Evolutionary conservation across 2,329 filamentous ascomycete genomes (phyloP).

Genomic region (Arthrobotrys entomopaga): DNA sequence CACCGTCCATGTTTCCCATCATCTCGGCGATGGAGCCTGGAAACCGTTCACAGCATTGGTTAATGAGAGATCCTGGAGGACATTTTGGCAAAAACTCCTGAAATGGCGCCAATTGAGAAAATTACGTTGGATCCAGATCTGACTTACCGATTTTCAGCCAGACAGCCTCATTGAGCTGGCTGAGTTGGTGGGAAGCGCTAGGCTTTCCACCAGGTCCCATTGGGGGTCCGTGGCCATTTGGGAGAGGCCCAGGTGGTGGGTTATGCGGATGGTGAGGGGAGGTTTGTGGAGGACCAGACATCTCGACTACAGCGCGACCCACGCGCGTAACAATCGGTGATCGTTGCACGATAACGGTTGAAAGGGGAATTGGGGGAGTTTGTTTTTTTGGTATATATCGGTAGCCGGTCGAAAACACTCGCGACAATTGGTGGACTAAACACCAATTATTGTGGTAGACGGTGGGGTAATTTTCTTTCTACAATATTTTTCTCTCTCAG

Average conservation of each 20-base stretch:
- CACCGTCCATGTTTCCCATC: constrained; percentile 87
- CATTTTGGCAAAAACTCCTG: constrained; percentile 18
- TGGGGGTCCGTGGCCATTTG: constrained; percentile 67
- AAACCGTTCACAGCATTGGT: constrained; percentile 39
- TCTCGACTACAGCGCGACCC: constrained; percentile 83
- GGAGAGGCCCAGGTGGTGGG: constrained; percentile 72
- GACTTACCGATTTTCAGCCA: constrained; percentile 91
- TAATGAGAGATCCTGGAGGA: background rate
- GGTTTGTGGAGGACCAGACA: constrained; percentile 77
- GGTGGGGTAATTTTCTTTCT: background rate
- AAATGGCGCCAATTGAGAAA: constrained; percentile 32
- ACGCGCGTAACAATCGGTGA: constrained; percentile 64
- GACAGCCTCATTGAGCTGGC: constrained; percentile 82
- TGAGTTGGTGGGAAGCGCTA: constrained; percentile 77
- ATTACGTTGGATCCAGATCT: constrained; percentile 16
- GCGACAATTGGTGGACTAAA: background rate
- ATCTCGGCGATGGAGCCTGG: constrained; percentile 85
- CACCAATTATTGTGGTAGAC: background rate
- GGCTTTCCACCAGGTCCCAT: constrained; percentile 67
- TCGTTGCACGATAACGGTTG: constrained; percentile 30
- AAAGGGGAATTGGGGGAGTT: constrained; percentile 11
- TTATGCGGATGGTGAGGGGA: constrained; percentile 70
- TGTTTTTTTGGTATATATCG: background rate
- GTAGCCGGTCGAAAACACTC: background rate
- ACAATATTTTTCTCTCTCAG: background rate